A percentile compares a stretch with the other conserved stretches of the same genome.
Evolutionary conservation across 305 asterid genomes (phyloP).

Genomic region (Solanum hybrid): DNA sequence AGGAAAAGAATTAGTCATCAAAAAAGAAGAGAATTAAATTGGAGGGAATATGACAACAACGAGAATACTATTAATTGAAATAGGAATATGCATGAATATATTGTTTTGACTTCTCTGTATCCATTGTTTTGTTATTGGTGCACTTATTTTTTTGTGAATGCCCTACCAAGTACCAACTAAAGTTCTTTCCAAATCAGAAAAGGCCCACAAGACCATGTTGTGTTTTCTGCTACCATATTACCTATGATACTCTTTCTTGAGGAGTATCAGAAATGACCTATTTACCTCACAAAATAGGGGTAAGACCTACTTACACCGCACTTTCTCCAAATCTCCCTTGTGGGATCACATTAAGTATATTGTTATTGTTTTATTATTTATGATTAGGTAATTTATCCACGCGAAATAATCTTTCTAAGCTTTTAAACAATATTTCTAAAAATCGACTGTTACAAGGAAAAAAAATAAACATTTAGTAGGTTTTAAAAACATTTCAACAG

Average conservation of each 20-base stretch:
- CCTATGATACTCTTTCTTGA: not conserved
- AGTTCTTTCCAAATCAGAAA: not conserved
- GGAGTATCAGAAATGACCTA: too few species aligned
- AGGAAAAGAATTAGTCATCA: not conserved
- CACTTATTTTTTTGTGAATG: not conserved
- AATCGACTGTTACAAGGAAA: too few species aligned
- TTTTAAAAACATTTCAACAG: too few species aligned
- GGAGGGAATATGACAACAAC: not conserved
- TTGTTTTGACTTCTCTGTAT: not conserved
- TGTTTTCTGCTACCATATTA: not conserved
- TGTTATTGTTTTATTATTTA: not conserved
- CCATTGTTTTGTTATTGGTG: constrained; percentile 1
- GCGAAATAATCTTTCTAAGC: too few species aligned
- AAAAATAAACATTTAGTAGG: too few species aligned
- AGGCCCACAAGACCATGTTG: not conserved
- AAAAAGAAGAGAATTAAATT: not conserved
- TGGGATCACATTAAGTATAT: not conserved
- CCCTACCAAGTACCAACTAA: not conserved
- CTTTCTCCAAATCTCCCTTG: not conserved
- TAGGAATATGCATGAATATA: not conserved
- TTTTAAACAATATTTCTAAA: too few species aligned
- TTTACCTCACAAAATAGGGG: not conserved
- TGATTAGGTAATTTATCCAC: not conserved
- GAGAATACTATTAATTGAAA: not conserved
- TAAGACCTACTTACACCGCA: not conserved